A percentile compares a stretch with the other conserved stretches of the same genome.
Conservation (phyloP, 495 filamentous ascomycete species). For the Sabuloglossum arenarium region DNA sequence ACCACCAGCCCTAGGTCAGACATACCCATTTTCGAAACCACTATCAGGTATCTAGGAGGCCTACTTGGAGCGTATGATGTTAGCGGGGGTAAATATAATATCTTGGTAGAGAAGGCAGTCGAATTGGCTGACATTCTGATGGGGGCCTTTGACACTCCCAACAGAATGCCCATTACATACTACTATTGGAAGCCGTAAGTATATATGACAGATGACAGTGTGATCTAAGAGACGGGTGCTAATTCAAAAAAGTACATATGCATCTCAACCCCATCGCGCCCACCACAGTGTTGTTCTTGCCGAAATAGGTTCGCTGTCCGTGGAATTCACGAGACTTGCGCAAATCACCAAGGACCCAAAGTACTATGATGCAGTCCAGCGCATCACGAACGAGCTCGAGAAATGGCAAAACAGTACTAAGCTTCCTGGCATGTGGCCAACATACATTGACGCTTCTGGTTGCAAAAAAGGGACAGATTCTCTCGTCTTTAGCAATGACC, state of each 20-base stretch:
- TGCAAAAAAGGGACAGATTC: conserved; percentile 21
- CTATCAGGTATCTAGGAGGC: conserved; percentile 72
- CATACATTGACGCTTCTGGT: conserved; percentile 56
- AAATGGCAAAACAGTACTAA: conserved; percentile 53
- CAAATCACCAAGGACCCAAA: conserved; percentile 72
- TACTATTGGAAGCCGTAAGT: conserved; percentile 67
- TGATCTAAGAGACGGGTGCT: conserved; percentile 1
- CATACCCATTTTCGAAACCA: conserved; percentile 56
- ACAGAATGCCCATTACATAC: conserved; percentile 78
- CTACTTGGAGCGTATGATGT: conserved; percentile 71
- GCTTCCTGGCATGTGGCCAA: conserved; percentile 71
- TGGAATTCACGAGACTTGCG: conserved; percentile 88
- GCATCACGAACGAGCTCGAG: conserved; percentile 74
- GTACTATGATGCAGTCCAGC: conserved; percentile 90
- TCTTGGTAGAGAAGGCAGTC: conserved; percentile 67
- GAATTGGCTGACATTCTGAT: conserved; percentile 81
- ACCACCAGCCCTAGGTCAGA: conserved; percentile 36
- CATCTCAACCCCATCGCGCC: conserved; percentile 44
- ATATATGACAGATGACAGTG: background rate
- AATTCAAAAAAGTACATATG: conserved; percentile 23
- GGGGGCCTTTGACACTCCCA: conserved; percentile 88
- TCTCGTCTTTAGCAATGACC: background rate
- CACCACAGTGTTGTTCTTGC: conserved; percentile 43
- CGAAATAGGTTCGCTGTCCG: conserved; percentile 73
- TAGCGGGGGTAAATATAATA: conserved; percentile 41